Evolutionary conservation across 441 rosid species (phyloP).

Genomic region (Biscutella auriculata): DNA sequence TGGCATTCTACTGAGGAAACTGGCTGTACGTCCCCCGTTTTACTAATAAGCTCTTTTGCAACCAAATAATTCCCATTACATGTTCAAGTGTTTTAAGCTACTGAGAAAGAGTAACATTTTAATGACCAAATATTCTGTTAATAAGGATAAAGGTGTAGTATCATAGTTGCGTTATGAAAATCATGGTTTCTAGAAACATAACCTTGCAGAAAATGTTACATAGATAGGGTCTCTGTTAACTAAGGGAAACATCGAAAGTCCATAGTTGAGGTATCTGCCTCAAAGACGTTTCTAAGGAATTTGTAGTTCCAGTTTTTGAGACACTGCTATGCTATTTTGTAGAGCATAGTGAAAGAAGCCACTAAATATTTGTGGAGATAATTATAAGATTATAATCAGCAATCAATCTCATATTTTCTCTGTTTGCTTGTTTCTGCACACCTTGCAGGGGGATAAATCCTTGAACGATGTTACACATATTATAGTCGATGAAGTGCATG

Average conservation of each 20-base stretch:
- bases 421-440: constrained; percentile 10
- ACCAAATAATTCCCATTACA: not conserved
- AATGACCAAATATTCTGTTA: constrained; percentile 1
- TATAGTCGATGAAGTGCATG: constrained; percentile 95
- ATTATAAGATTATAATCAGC: not conserved
- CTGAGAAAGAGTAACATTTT: constrained; percentile 7
- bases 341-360: not conserved
- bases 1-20: constrained; percentile 83
- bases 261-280: not conserved
- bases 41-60: not conserved
- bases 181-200: constrained; percentile 6
- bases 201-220: not conserved
- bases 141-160: not conserved
- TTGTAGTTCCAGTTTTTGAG: not conserved
- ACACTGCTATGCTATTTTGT: not conserved
- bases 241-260: not conserved
- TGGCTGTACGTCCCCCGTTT: constrained; percentile 41
- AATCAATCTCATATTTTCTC: not conserved
- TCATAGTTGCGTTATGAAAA: not conserved
- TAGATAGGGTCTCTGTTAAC: not conserved
- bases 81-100: constrained; percentile 10
- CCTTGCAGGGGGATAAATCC: constrained; percentile 60
- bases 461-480: constrained; percentile 76
- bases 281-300: not conserved
- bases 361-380: not conserved